Conservation (phyloP, 202 grass and related monocot species). For the Carex sylvatica region DNA sequence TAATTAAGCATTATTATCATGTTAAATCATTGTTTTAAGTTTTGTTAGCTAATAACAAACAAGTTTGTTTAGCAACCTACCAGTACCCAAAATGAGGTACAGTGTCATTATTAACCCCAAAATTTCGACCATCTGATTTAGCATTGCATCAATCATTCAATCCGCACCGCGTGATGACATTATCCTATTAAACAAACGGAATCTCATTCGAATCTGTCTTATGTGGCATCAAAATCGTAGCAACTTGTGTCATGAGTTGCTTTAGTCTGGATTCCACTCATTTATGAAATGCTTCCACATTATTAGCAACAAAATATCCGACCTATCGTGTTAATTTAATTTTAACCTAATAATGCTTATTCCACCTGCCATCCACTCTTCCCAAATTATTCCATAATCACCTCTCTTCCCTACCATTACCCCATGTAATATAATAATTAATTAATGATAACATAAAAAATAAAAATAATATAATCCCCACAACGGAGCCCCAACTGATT, state of each 20-base stretch:
- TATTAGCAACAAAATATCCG: not conserved
- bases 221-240: not conserved
- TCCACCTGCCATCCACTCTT: constrained; percentile 7
- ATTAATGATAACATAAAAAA: not conserved
- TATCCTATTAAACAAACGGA: not conserved
- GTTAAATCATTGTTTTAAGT: not conserved
- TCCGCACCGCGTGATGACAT: not conserved
- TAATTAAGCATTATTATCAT: not conserved
- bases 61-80: not conserved
- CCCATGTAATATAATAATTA: too few species aligned
- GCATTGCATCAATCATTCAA: not conserved
- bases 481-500: not conserved
- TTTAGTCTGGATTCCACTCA: too few species aligned
- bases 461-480: constrained; percentile 1
- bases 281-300: not conserved
- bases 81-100: not conserved
- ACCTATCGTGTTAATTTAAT: not conserved
- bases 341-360: not conserved
- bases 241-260: not conserved
- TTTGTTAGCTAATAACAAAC: not conserved
- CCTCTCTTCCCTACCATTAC: not conserved
- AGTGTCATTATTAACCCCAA: not conserved
- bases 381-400: constrained; percentile 17
- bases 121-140: not conserved
- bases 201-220: not conserved